These are phyloP conservation scores for Cercophora scortea DNA, from an alignment of 495 filamentous ascomycete genomes.

Conservation along the genomic window DNA sequence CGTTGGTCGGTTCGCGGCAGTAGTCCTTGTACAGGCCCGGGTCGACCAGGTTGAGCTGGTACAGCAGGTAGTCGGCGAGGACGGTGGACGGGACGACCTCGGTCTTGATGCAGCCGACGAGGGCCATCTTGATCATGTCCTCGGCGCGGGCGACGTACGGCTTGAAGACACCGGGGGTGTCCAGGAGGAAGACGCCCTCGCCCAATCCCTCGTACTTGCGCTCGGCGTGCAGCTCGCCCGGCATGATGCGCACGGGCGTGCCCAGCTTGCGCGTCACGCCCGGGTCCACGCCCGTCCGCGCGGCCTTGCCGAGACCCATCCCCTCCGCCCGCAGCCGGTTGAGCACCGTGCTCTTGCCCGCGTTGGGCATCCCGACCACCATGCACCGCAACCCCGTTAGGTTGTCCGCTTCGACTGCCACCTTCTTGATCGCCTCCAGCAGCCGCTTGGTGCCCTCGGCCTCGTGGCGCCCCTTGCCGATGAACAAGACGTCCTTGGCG, in stretches of 20 bases:
- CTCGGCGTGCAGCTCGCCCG: slow-evolving; percentile 10
- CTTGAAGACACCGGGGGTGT: slow-evolving; percentile 76
- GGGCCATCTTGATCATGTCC: slow-evolving; percentile 84
- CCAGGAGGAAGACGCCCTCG: slow-evolving; percentile 42
- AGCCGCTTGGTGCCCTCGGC: slow-evolving; percentile 11
- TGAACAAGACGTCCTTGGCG: slow-evolving; percentile 50
- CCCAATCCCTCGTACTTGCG: slow-evolving; percentile 23
- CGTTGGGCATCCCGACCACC: slow-evolving; percentile 96
- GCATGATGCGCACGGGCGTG: slow-evolving; percentile 69
- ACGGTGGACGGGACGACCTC: slow-evolving; percentile 66
- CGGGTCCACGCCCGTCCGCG: slow-evolving; percentile 75
- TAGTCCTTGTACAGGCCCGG: slow-evolving; percentile 51
- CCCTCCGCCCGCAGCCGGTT: slow-evolving; percentile 72
- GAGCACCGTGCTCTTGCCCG: slow-evolving; percentile 84
- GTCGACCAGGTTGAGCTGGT: slow-evolving; percentile 61
- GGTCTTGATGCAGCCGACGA: slow-evolving; percentile 88
- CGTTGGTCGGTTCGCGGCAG: slow-evolving; percentile 65
- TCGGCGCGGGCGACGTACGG: slow-evolving; percentile 80
- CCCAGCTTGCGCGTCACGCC: slow-evolving; percentile 83
- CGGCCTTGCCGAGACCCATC: slow-evolving; percentile 60
- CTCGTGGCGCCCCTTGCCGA: slow-evolving; percentile 31
- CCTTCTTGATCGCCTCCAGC: slow-evolving; percentile 22
- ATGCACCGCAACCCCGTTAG: slow-evolving; percentile 63
- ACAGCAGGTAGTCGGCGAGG: slow-evolving; percentile 84
- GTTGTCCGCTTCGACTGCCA: slow-evolving; percentile 22